phyloP scores from a whole-genome alignment of 1,139 yeast genomes.

The Diutina catenulata region DNA sequence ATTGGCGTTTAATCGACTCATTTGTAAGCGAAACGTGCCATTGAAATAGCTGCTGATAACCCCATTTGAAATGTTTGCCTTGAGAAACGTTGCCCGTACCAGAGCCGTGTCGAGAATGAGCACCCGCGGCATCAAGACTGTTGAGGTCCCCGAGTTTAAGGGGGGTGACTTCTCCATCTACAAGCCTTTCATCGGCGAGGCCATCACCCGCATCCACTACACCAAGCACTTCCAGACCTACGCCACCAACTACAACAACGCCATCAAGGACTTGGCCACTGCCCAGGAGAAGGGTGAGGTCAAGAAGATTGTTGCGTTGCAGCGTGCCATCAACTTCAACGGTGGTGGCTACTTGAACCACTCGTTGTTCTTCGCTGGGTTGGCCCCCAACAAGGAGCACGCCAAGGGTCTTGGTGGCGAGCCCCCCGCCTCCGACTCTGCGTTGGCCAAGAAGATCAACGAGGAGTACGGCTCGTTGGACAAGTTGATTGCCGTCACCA shows the following conservation, averaged over 20 bases:
- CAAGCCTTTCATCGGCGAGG: conserved; percentile 83
- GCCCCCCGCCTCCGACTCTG: conserved; percentile 48
- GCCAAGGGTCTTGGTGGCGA: conserved; percentile 71
- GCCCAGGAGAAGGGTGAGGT: conserved; percentile 58
- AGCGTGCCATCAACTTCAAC: conserved; percentile 78
- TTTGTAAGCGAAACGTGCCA: no score
- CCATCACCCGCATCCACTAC: conserved; percentile 85
- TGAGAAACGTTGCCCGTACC: background rate
- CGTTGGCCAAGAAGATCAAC: conserved; percentile 50
- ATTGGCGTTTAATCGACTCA: no score
- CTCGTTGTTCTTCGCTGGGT: conserved; percentile 79
- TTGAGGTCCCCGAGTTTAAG: conserved; percentile 79
- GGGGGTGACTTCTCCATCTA: conserved; percentile 82
- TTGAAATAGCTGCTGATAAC: no score
- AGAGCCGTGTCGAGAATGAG: background rate
- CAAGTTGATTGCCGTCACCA: conserved; percentile 54
- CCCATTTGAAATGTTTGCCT: conserved; percentile 5
- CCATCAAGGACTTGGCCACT: conserved; percentile 66
- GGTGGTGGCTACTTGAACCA: conserved; percentile 94
- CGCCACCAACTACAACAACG: conserved; percentile 78
- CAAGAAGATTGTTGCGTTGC: conserved; percentile 58
- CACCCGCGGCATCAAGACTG: conserved; percentile 8
- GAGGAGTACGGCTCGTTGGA: conserved; percentile 72
- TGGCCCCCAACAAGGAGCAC: conserved; percentile 70
- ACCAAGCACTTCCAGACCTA: conserved; percentile 92